Evolutionary conservation across 768 basidiomycete species (phyloP).

Genomic region (Nevesoporus exiguus): DNA sequence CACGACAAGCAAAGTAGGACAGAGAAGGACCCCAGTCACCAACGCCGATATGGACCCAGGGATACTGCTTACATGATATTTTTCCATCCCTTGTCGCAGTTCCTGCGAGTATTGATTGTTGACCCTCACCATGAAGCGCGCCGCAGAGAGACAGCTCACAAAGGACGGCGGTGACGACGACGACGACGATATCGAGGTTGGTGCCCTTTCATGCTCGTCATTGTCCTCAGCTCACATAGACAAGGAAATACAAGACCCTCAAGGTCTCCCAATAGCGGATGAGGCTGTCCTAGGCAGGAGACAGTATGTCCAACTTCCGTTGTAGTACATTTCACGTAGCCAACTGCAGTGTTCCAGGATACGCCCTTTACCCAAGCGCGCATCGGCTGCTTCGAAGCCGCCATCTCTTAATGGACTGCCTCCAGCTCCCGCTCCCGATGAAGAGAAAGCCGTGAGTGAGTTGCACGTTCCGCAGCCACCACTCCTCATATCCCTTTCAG

Average conservation of each 20-base stretch:
- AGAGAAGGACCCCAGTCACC: slow-evolving; percentile 7
- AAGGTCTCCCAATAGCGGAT: slow-evolving; percentile 59
- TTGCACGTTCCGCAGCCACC: slow-evolving; percentile 14
- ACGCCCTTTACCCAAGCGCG: slow-evolving; percentile 58
- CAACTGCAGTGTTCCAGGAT: slow-evolving; percentile 48
- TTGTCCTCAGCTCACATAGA: slow-evolving; percentile 4
- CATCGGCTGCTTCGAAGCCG: slow-evolving; percentile 19
- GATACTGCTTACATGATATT: slow-evolving; percentile 20
- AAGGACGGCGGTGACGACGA: slow-evolving; percentile 44
- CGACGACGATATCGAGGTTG: slow-evolving; percentile 37
- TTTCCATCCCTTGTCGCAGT: slow-evolving; percentile 15
- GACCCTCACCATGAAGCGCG: slow-evolving; percentile 58
- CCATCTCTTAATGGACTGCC: slow-evolving; percentile 22
- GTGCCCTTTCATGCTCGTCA: background rate
- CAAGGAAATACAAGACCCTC: slow-evolving; percentile 42
- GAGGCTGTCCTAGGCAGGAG: slow-evolving; percentile 51
- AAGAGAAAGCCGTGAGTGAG: slow-evolving; percentile 25
- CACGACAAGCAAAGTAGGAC: background rate
- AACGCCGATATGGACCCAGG: slow-evolving; percentile 7
- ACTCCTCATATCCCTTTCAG: slow-evolving; percentile 17
- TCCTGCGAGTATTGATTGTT: background rate
- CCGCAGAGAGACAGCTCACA: slow-evolving; percentile 66
- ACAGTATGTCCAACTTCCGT: slow-evolving; percentile 41
- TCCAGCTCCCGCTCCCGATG: slow-evolving; percentile 24
- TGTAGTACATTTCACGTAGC: background rate